Conservation (phyloP, 441 rosid species). For the Croton laevigatus region DNA sequence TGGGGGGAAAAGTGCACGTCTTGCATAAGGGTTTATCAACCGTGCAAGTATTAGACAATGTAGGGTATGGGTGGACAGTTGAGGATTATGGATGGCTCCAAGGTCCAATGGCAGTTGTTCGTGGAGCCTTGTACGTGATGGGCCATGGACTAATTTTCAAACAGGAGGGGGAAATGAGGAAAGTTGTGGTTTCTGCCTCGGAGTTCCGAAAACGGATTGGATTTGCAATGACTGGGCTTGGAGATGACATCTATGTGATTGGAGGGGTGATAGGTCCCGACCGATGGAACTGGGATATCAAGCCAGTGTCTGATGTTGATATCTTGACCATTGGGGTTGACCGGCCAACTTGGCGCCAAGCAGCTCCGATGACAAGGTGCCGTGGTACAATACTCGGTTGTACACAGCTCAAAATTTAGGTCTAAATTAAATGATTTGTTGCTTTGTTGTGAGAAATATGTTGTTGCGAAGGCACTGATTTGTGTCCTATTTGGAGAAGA, state of each 20-base stretch:
- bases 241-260: conserved; percentile 65
- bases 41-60: conserved; percentile 72
- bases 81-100: conserved; percentile 79
- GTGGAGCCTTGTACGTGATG: conserved; percentile 67
- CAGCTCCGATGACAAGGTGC: conserved; percentile 69
- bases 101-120: conserved; percentile 85
- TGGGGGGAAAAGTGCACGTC: conserved; percentile 70
- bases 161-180: conserved; percentile 54
- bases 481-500: conserved; percentile 18
- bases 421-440: conserved; percentile 3
- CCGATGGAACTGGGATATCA: conserved; percentile 71
- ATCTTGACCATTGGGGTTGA: conserved; percentile 51
- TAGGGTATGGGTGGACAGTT: conserved; percentile 61
- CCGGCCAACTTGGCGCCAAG: conserved; percentile 72
- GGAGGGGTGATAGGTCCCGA: conserved; percentile 97
- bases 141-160: conserved; percentile 56
- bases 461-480: conserved; percentile 22
- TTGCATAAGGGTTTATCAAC: conserved; percentile 84
- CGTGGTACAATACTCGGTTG: conserved; percentile 81
- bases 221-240: conserved; percentile 65
- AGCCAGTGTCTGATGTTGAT: conserved; percentile 69
- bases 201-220: conserved; percentile 83
- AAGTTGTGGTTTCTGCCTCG: conserved; percentile 59
- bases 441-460: conserved; percentile 28
- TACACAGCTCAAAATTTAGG: conserved; percentile 66